These are phyloP conservation scores for Aspergillus funiculosus DNA, from an alignment of 495 filamentous ascomycete genomes.

Conservation along the genomic window DNA sequence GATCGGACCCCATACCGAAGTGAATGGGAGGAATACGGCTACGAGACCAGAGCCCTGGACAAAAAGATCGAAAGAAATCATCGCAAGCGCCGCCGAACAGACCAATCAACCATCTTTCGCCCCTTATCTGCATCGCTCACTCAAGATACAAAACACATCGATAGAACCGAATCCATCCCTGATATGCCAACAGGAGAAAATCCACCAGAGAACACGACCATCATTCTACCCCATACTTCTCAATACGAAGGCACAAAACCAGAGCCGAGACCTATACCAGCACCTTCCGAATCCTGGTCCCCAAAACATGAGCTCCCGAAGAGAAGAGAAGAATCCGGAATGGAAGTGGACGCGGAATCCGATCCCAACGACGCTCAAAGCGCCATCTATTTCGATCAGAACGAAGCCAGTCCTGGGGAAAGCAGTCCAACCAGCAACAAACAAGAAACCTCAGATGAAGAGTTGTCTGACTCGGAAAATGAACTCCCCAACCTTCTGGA, in stretches of 20 bases:
- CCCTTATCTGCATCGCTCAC: neutral
- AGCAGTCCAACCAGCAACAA: no score
- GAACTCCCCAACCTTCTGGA: neutral
- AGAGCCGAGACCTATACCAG: no score
- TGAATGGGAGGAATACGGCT: constrained; percentile 47
- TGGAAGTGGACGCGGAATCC: no score
- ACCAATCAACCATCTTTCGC: neutral
- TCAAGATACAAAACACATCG: neutral
- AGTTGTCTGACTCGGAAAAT: neutral
- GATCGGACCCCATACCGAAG: constrained; percentile 37
- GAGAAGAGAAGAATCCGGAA: no score
- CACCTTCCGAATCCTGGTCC: no score
- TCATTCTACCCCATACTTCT: no score
- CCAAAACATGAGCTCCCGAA: no score
- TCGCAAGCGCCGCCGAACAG: constrained; percentile 28
- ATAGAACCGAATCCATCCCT: neutral
- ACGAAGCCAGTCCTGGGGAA: no score
- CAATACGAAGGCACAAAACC: no score
- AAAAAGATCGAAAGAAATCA: constrained; percentile 32
- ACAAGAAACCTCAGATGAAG: neutral
- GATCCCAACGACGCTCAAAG: no score
- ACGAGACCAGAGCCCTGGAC: constrained; percentile 25
- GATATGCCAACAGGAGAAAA: neutral
- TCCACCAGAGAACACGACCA: no score
- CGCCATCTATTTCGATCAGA: no score